Conservation (phyloP, 2,329 filamentous ascomycete species). For the Emergomyces pasteurianus region DNA sequence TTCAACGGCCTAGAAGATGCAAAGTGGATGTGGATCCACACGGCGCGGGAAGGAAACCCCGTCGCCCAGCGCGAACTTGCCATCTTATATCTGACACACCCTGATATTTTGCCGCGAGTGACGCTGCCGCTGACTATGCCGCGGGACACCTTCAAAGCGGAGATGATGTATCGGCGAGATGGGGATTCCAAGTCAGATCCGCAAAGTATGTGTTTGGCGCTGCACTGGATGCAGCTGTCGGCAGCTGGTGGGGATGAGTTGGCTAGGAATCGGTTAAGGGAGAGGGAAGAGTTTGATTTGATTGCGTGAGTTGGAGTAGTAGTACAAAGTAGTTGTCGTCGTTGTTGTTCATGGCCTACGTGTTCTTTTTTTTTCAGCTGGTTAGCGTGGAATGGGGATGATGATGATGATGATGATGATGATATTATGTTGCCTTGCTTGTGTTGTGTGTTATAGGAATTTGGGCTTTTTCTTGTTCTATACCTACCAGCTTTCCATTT, state of each 20-base stretch:
- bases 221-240: slow-evolving; percentile 94
- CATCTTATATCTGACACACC: slow-evolving; percentile 84
- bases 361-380: background rate
- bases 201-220: slow-evolving; percentile 80
- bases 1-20: slow-evolving; percentile 51
- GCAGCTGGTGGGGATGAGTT: slow-evolving; percentile 76
- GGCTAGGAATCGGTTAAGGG: slow-evolving; percentile 68
- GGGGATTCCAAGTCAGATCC: slow-evolving; percentile 63
- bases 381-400: too few species aligned
- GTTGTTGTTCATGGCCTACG: background rate
- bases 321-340: background rate
- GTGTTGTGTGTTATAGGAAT: background rate
- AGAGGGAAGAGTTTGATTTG: slow-evolving; percentile 52
- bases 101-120: slow-evolving; percentile 67
- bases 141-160: slow-evolving; percentile 79
- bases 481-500: slow-evolving; percentile 11
- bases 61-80: slow-evolving; percentile 87
- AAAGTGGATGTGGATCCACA: slow-evolving; percentile 81
- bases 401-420: too few species aligned
- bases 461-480: slow-evolving; percentile 10
- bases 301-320: slow-evolving; percentile 33
- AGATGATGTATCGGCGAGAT: slow-evolving; percentile 58
- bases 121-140: slow-evolving; percentile 75
- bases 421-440: too few species aligned
- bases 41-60: slow-evolving; percentile 80